Conservation (phyloP, 805 yeast species). For the Trichomonascus vanleenenianus region DNA sequence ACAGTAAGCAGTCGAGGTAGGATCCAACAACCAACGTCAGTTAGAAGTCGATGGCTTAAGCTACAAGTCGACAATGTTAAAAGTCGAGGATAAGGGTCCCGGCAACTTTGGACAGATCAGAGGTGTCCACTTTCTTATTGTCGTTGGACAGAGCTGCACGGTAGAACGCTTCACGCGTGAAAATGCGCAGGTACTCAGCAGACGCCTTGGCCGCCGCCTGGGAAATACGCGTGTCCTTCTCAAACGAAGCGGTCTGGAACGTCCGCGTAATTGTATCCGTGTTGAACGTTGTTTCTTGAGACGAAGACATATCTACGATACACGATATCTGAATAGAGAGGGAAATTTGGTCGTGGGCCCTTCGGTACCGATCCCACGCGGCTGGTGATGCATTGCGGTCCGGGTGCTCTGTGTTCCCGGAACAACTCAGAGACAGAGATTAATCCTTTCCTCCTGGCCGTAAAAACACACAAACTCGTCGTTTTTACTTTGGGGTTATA, state of each 20-base stretch:
- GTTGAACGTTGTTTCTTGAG: not conserved
- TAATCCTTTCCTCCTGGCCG: too few species aligned
- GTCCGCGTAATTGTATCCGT: conserved; percentile 2
- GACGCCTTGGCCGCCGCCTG: conserved; percentile 23
- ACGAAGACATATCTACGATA: too few species aligned
- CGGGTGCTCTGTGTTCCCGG: too few species aligned
- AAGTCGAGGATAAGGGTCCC: conserved; percentile 39
- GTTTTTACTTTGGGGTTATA: too few species aligned
- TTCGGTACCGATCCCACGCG: too few species aligned
- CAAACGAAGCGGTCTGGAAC: conserved; percentile 17
- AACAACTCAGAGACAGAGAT: too few species aligned
- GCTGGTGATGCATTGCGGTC: too few species aligned
- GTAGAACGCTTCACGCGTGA: conserved; percentile 42
- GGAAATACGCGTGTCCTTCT: conserved; percentile 18
- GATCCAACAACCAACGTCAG: too few species aligned
- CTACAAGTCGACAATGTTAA: not conserved
- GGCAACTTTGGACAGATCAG: conserved; percentile 38
- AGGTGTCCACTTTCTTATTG: conserved; percentile 31
- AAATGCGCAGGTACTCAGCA: conserved; percentile 38
- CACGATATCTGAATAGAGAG: too few species aligned
- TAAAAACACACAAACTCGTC: too few species aligned
- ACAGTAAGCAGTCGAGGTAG: too few species aligned
- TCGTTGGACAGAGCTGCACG: conserved; percentile 27
- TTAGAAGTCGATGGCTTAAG: not conserved
- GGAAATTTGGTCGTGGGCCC: too few species aligned